These are phyloP conservation scores for Penicillium canariense DNA, from an alignment of 495 filamentous ascomycete species.

Conservation along the genomic window DNA sequence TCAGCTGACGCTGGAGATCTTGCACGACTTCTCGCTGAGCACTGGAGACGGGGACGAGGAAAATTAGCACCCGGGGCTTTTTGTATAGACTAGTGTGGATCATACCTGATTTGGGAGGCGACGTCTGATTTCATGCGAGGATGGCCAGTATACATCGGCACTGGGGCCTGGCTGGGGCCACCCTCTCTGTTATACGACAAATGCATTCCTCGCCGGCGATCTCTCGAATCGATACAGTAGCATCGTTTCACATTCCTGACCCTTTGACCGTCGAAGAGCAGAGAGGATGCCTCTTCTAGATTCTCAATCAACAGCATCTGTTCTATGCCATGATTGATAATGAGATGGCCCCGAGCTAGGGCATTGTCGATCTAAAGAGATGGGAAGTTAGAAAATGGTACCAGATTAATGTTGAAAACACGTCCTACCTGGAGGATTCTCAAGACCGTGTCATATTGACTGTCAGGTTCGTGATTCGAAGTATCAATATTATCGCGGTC, in stretches of 20 bases:
- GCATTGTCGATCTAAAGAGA: constrained; percentile 66
- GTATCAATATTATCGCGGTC: constrained; percentile 58
- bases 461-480: constrained; percentile 67
- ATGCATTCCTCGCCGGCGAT: constrained; percentile 61
- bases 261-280: constrained; percentile 62
- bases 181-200: constrained; percentile 55
- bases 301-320: constrained; percentile 76
- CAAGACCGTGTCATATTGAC: constrained; percentile 69
- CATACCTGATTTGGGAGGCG: constrained; percentile 61
- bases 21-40: constrained; percentile 45
- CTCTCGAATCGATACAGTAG: constrained; percentile 57
- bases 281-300: constrained; percentile 59
- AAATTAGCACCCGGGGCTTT: not conserved
- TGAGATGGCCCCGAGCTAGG: constrained; percentile 71
- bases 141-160: constrained; percentile 46
- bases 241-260: constrained; percentile 72
- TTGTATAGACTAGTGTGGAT: not conserved
- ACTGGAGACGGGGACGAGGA: constrained; percentile 27
- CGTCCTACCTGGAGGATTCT: constrained; percentile 62
- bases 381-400: constrained; percentile 5
- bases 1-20: constrained; percentile 39
- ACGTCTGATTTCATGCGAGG: constrained; percentile 80
- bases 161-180: constrained; percentile 53
- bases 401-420: not conserved
- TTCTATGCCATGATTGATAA: constrained; percentile 81